Evolutionary conservation across 2,329 filamentous ascomycete species (phyloP), one percentile per base, ranked within the genome.

Genomic region (Colletotrichum euphorbiae): DNA sequence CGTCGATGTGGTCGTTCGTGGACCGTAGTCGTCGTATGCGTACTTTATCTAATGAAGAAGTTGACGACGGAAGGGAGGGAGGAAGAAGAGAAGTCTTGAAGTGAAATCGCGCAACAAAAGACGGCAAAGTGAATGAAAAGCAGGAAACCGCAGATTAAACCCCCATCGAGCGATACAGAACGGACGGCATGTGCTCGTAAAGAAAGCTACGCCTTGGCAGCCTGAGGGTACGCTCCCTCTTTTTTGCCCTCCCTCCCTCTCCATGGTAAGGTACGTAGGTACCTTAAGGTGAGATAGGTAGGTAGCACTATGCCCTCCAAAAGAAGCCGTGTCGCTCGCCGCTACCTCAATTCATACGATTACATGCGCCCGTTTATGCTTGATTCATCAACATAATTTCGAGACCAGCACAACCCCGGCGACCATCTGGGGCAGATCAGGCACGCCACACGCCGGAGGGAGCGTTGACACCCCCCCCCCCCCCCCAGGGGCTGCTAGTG

Each of bases 311-410:
- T 67, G 28, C 48, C 57, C 31, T 36, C 58, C 51, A 31, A 45
- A 62, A 48, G 42, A n/a, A 13, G 15, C 58, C 63, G 63, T 63
- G 33, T 50, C 51, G 17, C 45, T 33, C 40, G 8, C 50, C 28
- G 7, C 28, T 28, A 8, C 28, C 28, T 28, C 28, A 28, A 6
- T 8, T 28, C 28, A 28, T 28, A 7, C 43, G 21, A 24, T 21
- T 38, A 19, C 45, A 45, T 24, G 40, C 33, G 28, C 24, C 11
- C 61, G 36, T 65, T 65, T 42, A 61, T 66, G 57, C 57, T 63
- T 67, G 64, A 62, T 54, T 64, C 38, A 62, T 36, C 28, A 48
- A 28, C 43, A 51, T 38, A 65, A 68, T 68, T 50, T 68, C 66
- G 13, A 52, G 33, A 38, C 65, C 55, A 60, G 65, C 65, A 60